Conservation (phyloP, 331 rosid species). For the Malus hybrid region DNA sequence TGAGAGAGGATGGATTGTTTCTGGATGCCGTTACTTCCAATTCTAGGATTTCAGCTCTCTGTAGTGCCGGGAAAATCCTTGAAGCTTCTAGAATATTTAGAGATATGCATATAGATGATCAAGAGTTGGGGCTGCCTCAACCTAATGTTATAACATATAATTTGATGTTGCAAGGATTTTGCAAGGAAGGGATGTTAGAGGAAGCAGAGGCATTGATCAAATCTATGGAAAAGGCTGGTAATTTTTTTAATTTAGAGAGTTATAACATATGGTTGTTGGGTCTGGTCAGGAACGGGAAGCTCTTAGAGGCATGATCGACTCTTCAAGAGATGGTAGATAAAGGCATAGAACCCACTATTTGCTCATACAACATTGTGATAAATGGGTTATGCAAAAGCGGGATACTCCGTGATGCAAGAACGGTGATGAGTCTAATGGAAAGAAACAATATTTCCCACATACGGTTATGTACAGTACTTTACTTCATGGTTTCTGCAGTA, state of each 20-base stretch:
- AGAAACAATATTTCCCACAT: slow-evolving; percentile 53
- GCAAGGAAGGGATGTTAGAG: slow-evolving; percentile 58
- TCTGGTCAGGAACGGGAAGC: slow-evolving; percentile 46
- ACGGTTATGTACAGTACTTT: slow-evolving; percentile 63
- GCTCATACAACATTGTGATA: slow-evolving; percentile 66
- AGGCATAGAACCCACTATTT: slow-evolving; percentile 50
- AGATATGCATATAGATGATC: slow-evolving; percentile 81
- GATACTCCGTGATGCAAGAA: slow-evolving; percentile 68
- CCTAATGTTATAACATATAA: slow-evolving; percentile 65
- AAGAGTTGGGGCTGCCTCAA: slow-evolving; percentile 65
- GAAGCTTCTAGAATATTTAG: slow-evolving; percentile 88
- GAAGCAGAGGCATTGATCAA: slow-evolving; percentile 63
- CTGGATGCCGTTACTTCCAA: slow-evolving; percentile 84
- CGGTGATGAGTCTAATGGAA: slow-evolving; percentile 47
- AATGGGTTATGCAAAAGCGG: slow-evolving; percentile 65
- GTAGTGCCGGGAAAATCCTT: slow-evolving; percentile 54
- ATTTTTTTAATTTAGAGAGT: slow-evolving; percentile 40
- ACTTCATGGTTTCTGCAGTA: slow-evolving; percentile 70
- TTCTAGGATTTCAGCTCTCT: slow-evolving; percentile 79
- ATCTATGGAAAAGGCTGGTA: slow-evolving; percentile 36
- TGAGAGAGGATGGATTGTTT: slow-evolving; percentile 48
- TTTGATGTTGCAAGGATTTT: slow-evolving; percentile 77
- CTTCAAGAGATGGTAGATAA: slow-evolving; percentile 59
- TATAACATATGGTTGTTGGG: slow-evolving; percentile 75
- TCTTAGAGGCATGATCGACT: slow-evolving; percentile 54